These are phyloP conservation scores for Tulasnella sp. DNA, from an alignment of 768 basidiomycete genomes.

Conservation along the genomic window DNA sequence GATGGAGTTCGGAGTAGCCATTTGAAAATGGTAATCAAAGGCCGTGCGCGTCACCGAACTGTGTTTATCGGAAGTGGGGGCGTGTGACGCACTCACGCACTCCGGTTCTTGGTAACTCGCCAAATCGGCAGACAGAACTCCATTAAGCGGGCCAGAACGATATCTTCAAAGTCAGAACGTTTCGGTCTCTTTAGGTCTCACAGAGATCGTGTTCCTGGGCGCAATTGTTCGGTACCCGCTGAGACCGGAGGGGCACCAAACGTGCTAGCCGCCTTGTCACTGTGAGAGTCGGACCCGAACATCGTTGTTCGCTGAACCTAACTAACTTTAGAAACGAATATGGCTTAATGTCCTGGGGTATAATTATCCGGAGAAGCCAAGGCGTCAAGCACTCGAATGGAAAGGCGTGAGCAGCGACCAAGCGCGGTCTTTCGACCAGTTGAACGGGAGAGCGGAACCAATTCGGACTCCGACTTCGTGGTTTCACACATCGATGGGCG, in stretches of 20 bases:
- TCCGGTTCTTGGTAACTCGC: not conserved
- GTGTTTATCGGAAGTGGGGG: conserved; percentile 5
- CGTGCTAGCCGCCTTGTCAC: conserved; percentile 15
- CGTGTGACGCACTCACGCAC: conserved; percentile 1
- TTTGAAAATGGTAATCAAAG: not conserved
- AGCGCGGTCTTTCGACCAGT: not conserved
- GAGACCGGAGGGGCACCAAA: conserved; percentile 19
- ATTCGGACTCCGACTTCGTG: conserved; percentile 2
- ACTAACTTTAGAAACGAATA: not conserved
- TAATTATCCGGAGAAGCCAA: not conserved
- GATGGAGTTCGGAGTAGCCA: not conserved
- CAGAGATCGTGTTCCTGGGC: not conserved
- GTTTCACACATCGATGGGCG: conserved; percentile 4
- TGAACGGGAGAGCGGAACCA: conserved; percentile 6
- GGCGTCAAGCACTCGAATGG: not conserved
- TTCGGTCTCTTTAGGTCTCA: conserved; percentile 4
- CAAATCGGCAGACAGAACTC: conserved; percentile 1
- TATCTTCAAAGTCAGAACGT: not conserved
- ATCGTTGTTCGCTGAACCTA: conserved; percentile 2
- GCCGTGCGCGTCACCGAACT: not conserved
- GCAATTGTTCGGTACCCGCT: conserved; percentile 3
- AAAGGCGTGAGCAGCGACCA: not conserved
- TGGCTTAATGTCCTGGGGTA: not conserved
- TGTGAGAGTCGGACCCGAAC: conserved; percentile 3
- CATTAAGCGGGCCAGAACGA: not conserved